Evolutionary conservation across 78 protist genomes (phyloP).

Genomic region (Planoprotostelium fungivorum): DNA sequence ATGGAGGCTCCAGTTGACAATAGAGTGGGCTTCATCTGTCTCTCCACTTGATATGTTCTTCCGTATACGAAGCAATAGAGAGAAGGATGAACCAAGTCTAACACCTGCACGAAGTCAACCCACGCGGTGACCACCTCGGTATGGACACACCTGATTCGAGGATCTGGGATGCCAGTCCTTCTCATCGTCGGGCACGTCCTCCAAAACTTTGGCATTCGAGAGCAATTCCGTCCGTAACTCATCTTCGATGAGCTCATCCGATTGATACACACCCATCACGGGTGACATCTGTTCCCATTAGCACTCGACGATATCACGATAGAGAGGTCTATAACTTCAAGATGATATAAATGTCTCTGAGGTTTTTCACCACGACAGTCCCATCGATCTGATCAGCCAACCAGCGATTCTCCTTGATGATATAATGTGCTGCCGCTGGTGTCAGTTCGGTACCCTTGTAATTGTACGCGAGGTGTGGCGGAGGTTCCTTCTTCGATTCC

Average conservation of each 20-base stretch:
- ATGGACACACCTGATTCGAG: neutral
- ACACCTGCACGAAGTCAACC: neutral
- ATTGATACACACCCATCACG: neutral
- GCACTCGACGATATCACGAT: neutral
- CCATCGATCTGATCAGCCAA: neutral
- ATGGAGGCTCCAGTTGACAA: neutral
- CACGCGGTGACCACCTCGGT: neutral
- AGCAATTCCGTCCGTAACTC: neutral
- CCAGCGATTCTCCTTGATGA: neutral
- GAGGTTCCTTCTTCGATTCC: neutral
- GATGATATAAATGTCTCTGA: too few species aligned
- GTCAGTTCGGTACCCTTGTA: neutral
- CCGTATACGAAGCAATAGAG: slow-evolving; percentile 13
- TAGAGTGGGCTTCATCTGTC: neutral
- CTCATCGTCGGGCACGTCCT: neutral
- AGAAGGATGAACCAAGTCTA: slow-evolving; percentile 38
- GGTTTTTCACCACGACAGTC: neutral
- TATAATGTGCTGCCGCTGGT: neutral
- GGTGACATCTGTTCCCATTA: neutral
- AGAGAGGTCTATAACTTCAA: neutral
- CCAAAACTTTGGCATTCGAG: neutral
- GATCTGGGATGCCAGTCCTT: slow-evolving; percentile 5
- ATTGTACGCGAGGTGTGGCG: too few species aligned
- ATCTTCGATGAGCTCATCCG: neutral
- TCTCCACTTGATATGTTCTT: neutral